A percentile compares a stretch with the other conserved stretches of the same genome.
Evolutionary conservation across 805 yeast genomes (phyloP).

Genomic region (Yamadazyma endophytica): DNA sequence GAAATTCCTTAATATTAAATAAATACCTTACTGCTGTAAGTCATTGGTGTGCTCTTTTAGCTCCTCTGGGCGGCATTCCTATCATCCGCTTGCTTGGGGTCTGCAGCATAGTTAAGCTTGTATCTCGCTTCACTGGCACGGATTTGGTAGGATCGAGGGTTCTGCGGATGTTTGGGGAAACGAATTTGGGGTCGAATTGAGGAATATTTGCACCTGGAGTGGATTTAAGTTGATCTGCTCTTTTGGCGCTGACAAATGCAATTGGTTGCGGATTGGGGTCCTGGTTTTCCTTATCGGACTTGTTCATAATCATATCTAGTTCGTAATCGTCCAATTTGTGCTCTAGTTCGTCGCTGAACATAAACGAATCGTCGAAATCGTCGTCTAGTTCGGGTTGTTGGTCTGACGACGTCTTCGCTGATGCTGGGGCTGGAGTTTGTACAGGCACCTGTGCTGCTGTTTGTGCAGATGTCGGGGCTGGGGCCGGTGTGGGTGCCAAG

Average conservation of each 20-base stretch:
- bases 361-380: slow-evolving; percentile 39
- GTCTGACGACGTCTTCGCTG: slow-evolving; percentile 1
- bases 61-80: slow-evolving; percentile 15
- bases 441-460: slow-evolving; percentile 2
- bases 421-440: neutral
- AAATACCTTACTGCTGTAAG: too few species aligned
- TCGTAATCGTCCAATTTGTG: slow-evolving; percentile 22
- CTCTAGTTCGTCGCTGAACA: slow-evolving; percentile 36
- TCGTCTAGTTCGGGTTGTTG: slow-evolving; percentile 9
- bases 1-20: too few species aligned
- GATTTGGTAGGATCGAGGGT: slow-evolving; percentile 68
- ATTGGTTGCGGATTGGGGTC: slow-evolving; percentile 7
- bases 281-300: slow-evolving; percentile 11
- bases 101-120: slow-evolving; percentile 3
- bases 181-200: slow-evolving; percentile 47
- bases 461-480: slow-evolving; percentile 1
- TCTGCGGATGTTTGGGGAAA: slow-evolving; percentile 46
- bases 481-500: neutral
- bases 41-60: too few species aligned
- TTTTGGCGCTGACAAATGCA: slow-evolving; percentile 61
- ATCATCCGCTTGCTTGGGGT: slow-evolving; percentile 13
- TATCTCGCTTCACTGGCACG: slow-evolving; percentile 50
- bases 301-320: slow-evolving; percentile 16
- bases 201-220: slow-evolving; percentile 47
- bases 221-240: slow-evolving; percentile 53